Base-by-base conservation (phyloP, 129 eudicot species). In the Artemisia tridentata region DNA sequence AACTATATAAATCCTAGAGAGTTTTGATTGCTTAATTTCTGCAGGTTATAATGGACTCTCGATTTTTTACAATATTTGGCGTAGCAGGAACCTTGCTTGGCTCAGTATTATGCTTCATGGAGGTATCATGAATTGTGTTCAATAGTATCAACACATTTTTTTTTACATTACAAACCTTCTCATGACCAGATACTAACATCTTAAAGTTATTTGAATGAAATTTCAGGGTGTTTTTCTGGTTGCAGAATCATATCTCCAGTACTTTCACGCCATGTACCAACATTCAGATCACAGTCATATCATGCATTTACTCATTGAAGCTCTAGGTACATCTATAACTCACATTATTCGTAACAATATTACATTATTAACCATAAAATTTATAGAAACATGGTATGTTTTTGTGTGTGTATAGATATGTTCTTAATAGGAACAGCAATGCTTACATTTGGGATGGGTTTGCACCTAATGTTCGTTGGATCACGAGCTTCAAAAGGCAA, bases 21-120 rank as follows among this genome's bases (percentile, higher is more conserved):
- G 12, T 38, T 20, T 17, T n/a, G 19, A 65, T 17, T 9, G 3
- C 11, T 1, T 19, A 51, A 51, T 14, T 13, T 52, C 43, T 53
- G 25, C 86, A 90, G 96, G 82, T 50, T 31, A 69, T 91, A 16
- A 48, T 88, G 47, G 92, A 88, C 69, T 88, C 92, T 75, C 79
- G 97, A 72, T 91, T 91, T 77, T 83, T 91, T 59, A 79, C 90
- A 2, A 64, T 88, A 80, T 61, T 91, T 14, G 97, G 88, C 11
- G 84, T 85, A 21, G 96, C 79, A 13, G 97, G 97, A 73, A 83
- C 97, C 74, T 81, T 91, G 80, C 58, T 88, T 66, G 96, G 96
- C 68, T 88, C 97, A 14, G 68, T 88, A 71, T 65, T 91, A 66
- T 91, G 97, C 75, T 88, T 82, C 80, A 57, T 85, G 9, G 97